phyloP scores from a whole-genome alignment of 73 alveolate species.

The Symbiodinium natans region DNA sequence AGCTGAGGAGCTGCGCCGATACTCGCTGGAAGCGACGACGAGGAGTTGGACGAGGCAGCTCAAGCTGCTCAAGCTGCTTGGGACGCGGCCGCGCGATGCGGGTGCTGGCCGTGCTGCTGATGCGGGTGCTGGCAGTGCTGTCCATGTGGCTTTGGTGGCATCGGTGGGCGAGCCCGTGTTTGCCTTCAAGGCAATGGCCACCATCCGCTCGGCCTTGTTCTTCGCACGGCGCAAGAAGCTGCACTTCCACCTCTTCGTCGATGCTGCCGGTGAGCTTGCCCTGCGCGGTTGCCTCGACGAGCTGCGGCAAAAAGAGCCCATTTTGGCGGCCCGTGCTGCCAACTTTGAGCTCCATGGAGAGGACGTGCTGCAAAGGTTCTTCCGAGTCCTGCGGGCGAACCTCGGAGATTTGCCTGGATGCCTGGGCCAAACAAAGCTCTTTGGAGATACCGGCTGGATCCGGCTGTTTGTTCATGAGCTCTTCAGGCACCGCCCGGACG shows the following conservation, averaged over 20 bases:
- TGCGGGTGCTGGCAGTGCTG: too few species aligned
- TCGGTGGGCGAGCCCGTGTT: background rate
- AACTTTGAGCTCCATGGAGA: background rate
- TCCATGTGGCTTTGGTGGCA: background rate
- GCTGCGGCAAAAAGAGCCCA: background rate
- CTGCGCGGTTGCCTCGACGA: background rate
- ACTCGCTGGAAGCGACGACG: background rate
- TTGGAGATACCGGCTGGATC: background rate
- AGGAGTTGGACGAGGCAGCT: background rate
- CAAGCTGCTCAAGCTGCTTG: background rate
- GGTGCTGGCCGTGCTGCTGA: too few species aligned
- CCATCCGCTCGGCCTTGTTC: background rate
- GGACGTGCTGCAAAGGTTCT: background rate
- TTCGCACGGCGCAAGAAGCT: background rate
- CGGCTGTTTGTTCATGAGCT: background rate
- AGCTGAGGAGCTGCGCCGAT: background rate
- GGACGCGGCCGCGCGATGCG: background rate
- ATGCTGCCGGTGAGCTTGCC: background rate
- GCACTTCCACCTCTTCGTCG: background rate
- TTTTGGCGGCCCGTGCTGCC: background rate
- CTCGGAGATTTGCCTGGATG: background rate
- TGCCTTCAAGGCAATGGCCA: slow-evolving; percentile 9
- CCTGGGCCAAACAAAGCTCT: background rate
- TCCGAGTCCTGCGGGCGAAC: background rate
- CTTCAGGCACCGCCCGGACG: background rate